Base-by-base conservation (phyloP, 805 yeast species). In the Debaryomyces hansenii region DNA sequence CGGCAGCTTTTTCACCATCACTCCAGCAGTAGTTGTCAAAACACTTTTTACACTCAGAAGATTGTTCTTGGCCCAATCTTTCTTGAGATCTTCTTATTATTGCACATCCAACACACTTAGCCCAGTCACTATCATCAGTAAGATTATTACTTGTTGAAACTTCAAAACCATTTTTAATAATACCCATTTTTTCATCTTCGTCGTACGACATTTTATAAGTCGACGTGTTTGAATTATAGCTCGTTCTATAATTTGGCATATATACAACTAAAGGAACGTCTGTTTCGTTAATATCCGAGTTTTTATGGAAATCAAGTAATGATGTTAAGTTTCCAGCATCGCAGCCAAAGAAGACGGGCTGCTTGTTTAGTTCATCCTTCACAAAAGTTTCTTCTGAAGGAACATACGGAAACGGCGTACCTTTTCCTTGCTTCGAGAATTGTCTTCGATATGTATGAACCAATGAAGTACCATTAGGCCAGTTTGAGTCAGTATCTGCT, bases 361-460 rank as follows among this genome's bases (percentile, higher is more conserved):
- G 63, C 10, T 72, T 70, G 4, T 74, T 67, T 41, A 71, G 59
- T 20, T 87, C 80, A 52, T 69, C 57, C 45, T 77, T 74, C n/a
- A 82, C 59, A 62, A 88, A 87, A 0, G 89, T 75, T 40, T 77
- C 68, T 15, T 64, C 69, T 57, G 80, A 87, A 16, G 96, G 96
- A 43, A 90, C 91, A 55, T 83, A 79, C 8, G 96, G 96, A 74
- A 86, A 85, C 1, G 85, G 77, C 20, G 88, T 78, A 37, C 81
- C 79, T 49, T 76, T 72, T 14, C 84, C 85, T 53, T 77, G 77
- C 4, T 49, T 45, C 4, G 56, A 53, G 50, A 69, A 70, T 50
- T 64, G 74, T 45, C 74, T 54, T 41, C 62, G 47, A 47, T 60
- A 71, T 0, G 75, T 65, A 20, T 58, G 60, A 24, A 69, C 59